phyloP scores from a whole-genome alignment of 768 basidiomycete genomes.

The Gymnopilus junonius region DNA sequence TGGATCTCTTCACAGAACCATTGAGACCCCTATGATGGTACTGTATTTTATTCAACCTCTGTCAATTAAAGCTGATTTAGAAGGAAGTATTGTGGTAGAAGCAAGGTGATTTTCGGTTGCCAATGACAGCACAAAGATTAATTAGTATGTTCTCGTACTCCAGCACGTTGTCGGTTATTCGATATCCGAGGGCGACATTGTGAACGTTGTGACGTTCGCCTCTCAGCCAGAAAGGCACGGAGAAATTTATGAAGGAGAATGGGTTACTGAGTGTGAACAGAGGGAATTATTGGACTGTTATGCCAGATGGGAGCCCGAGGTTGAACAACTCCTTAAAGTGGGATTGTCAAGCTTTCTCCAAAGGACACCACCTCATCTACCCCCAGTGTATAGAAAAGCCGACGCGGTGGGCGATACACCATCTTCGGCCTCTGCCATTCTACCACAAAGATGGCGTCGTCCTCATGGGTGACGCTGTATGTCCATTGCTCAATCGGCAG shows the following conservation, averaged over 20 bases:
- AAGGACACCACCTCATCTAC: neutral
- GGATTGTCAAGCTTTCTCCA: neutral
- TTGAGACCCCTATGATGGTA: constrained; percentile 49
- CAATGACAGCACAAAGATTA: neutral
- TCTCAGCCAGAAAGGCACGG: constrained; percentile 40
- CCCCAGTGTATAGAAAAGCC: constrained; percentile 40
- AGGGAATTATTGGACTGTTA: constrained; percentile 38
- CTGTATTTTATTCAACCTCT: neutral
- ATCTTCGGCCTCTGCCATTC: constrained; percentile 40
- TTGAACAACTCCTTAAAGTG: constrained; percentile 31
- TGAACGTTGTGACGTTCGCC: constrained; percentile 49
- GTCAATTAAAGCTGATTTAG: constrained; percentile 5
- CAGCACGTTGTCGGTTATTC: constrained; percentile 55
- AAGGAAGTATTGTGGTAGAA: constrained; percentile 49
- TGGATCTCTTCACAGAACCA: constrained; percentile 35
- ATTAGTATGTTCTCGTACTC: neutral
- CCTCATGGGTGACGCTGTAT: constrained; percentile 51
- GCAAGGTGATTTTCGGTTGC: constrained; percentile 36
- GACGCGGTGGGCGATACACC: constrained; percentile 48
- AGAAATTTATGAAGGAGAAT: constrained; percentile 28
- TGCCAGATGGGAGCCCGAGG: constrained; percentile 38
- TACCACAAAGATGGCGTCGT: constrained; percentile 43
- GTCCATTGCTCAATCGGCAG: constrained; percentile 1
- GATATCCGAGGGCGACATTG: constrained; percentile 45
- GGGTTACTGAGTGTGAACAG: constrained; percentile 35